Conservation (phyloP, 768 basidiomycete species). For the Amanita subjunquillea region DNA sequence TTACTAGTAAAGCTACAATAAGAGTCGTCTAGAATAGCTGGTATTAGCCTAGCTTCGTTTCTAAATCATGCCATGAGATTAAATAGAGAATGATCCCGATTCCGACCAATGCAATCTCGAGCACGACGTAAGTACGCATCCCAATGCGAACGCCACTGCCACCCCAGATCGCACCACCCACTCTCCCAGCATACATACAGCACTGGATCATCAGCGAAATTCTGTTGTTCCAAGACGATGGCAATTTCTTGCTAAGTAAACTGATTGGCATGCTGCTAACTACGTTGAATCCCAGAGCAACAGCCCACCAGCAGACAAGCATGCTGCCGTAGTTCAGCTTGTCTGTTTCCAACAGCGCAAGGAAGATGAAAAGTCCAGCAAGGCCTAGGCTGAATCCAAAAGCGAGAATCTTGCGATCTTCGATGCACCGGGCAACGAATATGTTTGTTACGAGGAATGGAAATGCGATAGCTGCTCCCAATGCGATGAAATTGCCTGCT, state of each 20-base stretch:
- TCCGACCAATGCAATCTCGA: slow-evolving; percentile 52
- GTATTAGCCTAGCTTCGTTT: slow-evolving; percentile 49
- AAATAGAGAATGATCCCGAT: slow-evolving; percentile 45
- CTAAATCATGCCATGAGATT: slow-evolving; percentile 51
- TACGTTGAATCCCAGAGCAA: slow-evolving; percentile 66
- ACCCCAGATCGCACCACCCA: slow-evolving; percentile 59
- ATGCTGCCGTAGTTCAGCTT: slow-evolving; percentile 37
- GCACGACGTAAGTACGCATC: slow-evolving; percentile 48
- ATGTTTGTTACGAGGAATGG: slow-evolving; percentile 61
- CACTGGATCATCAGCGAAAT: slow-evolving; percentile 56
- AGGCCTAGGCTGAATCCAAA: slow-evolving; percentile 41
- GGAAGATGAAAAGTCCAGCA: slow-evolving; percentile 39
- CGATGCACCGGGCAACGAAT: slow-evolving; percentile 41
- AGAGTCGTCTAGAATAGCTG: no score
- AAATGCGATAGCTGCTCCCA: slow-evolving; percentile 50
- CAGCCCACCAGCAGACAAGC: slow-evolving; percentile 42
- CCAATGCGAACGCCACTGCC: slow-evolving; percentile 50
- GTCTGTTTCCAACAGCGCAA: slow-evolving; percentile 30
- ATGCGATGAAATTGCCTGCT: slow-evolving; percentile 62
- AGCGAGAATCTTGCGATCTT: slow-evolving; percentile 51
- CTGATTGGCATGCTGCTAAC: slow-evolving; percentile 62
- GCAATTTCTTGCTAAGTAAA: slow-evolving; percentile 59
- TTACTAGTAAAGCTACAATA: no score
- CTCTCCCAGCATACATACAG: slow-evolving; percentile 57
- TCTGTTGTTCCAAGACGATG: slow-evolving; percentile 46